Evolutionary conservation across 108 stramenopile genomes (phyloP).

Genomic region (Schizochytrium sp.): DNA sequence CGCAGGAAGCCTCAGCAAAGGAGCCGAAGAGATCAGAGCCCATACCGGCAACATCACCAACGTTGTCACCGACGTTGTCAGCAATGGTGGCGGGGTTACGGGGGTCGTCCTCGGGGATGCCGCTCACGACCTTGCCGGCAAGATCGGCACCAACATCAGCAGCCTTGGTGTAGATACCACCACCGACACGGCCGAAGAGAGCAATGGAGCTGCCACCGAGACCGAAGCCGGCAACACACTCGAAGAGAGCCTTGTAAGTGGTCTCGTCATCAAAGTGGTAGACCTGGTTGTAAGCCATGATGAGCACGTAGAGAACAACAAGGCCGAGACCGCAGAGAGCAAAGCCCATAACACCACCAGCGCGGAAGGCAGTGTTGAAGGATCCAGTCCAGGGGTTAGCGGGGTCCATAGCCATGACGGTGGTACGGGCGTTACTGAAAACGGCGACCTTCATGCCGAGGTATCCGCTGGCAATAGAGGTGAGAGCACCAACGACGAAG

Average conservation of each 20-base stretch:
- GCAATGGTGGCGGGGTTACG: slow-evolving; percentile 99
- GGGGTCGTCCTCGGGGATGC: slow-evolving; percentile 99
- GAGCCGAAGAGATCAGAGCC: slow-evolving; percentile 98
- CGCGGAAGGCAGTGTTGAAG: slow-evolving; percentile 85
- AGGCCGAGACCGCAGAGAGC: slow-evolving; percentile 81
- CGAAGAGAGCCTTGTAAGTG: slow-evolving; percentile 84
- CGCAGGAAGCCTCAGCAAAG: slow-evolving; percentile 72
- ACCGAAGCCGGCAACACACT: slow-evolving; percentile 94
- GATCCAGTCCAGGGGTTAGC: slow-evolving; percentile 75
- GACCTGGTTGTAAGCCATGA: slow-evolving; percentile 55
- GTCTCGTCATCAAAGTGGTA: slow-evolving; percentile 64
- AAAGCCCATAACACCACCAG: slow-evolving; percentile 90
- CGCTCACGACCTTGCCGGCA: slow-evolving; percentile 98
- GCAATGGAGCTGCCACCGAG: slow-evolving; percentile 97
- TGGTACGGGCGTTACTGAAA: slow-evolving; percentile 95
- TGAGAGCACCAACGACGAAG: slow-evolving; percentile 90
- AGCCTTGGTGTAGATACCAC: slow-evolving; percentile 99
- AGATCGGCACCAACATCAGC: slow-evolving; percentile 99
- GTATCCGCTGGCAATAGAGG: slow-evolving; percentile 86
- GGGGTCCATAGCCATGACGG: slow-evolving; percentile 83
- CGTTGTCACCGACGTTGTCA: slow-evolving; percentile 99
- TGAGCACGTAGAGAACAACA: slow-evolving; percentile 69
- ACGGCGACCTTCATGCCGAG: slow-evolving; percentile 99
- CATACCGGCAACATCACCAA: slow-evolving; percentile 99
- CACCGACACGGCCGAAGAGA: slow-evolving; percentile 99